These are phyloP conservation scores for Penicillium sp. DNA, from an alignment of 2,329 filamentous ascomycete genomes.

Conservation along the genomic window DNA sequence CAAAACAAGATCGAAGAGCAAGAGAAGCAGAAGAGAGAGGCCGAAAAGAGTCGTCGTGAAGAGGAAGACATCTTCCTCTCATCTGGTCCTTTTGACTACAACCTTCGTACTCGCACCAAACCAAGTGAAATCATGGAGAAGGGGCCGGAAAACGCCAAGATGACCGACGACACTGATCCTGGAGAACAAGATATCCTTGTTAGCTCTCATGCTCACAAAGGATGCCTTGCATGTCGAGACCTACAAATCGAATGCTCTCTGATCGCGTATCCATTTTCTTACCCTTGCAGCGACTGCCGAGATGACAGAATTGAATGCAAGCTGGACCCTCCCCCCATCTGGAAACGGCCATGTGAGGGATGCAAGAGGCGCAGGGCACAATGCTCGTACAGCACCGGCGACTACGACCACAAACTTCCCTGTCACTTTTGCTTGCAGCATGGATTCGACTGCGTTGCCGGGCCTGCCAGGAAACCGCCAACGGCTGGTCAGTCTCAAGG, in stretches of 20 bases:
- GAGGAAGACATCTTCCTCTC: not conserved
- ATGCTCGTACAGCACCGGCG: slow-evolving; percentile 36
- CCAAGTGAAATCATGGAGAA: not conserved
- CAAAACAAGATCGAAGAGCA: not conserved
- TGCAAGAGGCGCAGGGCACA: slow-evolving; percentile 26
- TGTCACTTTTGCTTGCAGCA: slow-evolving; percentile 33
- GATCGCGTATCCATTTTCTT: slow-evolving; percentile 30
- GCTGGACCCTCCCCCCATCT: slow-evolving; percentile 30
- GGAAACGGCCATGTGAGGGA: slow-evolving; percentile 35
- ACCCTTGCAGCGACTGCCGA: slow-evolving; percentile 38
- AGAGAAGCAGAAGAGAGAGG: not conserved
- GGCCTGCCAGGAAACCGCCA: slow-evolving; percentile 26
- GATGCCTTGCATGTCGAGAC: slow-evolving; percentile 34
- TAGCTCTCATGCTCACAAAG: slow-evolving; percentile 15
- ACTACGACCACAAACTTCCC: slow-evolving; percentile 24
- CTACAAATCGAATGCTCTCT: slow-evolving; percentile 34
- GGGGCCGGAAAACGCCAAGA: not conserved
- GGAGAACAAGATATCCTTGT: not conserved
- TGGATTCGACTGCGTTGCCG: slow-evolving; percentile 36
- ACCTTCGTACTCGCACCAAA: not conserved
- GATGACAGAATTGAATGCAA: slow-evolving; percentile 35
- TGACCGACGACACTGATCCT: not conserved
- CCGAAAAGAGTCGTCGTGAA: not conserved
- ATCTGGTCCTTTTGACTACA: not conserved
- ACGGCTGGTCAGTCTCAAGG: not conserved